phyloP scores from a whole-genome alignment of 2,329 filamentous ascomycete genomes.

The Paracorniculantispora psalliotae region DNA sequence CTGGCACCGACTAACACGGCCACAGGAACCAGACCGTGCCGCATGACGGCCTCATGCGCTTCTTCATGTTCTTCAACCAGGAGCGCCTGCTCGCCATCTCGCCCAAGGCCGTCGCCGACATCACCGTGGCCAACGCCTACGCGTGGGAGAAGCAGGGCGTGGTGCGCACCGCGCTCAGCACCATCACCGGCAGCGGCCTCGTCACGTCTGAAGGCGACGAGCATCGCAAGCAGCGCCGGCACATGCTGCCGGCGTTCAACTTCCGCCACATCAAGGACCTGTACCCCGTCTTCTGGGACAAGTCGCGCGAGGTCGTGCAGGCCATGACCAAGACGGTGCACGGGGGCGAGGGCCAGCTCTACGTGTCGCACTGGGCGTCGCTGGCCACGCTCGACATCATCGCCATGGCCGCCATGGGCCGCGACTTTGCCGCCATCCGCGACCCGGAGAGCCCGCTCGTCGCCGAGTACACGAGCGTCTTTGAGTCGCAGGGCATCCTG shows the following conservation, averaged over 20 bases:
- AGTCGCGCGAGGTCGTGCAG: constrained; percentile 62
- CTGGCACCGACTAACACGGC: constrained; percentile 30
- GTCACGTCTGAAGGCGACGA: constrained; percentile 86
- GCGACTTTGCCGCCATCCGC: constrained; percentile 62
- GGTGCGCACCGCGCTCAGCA: constrained; percentile 51
- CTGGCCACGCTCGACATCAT: constrained; percentile 72
- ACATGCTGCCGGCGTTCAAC: constrained; percentile 76
- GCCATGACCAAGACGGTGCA: constrained; percentile 47
- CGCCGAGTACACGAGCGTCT: constrained; percentile 50
- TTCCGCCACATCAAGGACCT: constrained; percentile 81
- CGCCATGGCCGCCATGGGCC: constrained; percentile 64
- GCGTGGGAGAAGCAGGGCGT: constrained; percentile 60
- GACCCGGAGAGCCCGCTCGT: constrained; percentile 57
- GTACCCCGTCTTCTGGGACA: constrained; percentile 79
- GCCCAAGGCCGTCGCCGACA: constrained; percentile 63
- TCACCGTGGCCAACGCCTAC: constrained; percentile 64
- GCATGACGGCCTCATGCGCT: constrained; percentile 65
- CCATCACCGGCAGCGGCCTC: constrained; percentile 65
- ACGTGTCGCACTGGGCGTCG: constrained; percentile 59
- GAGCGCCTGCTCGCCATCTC: constrained; percentile 59
- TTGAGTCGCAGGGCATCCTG: constrained; percentile 39
- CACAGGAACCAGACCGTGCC: constrained; percentile 55
- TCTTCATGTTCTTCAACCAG: constrained; percentile 55
- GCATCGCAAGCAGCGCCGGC: constrained; percentile 76
- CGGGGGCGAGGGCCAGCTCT: constrained; percentile 39